Base-by-base conservation (phyloP, 1,284 basidiomycete genomes). In the Schizopora paradoxa region DNA sequence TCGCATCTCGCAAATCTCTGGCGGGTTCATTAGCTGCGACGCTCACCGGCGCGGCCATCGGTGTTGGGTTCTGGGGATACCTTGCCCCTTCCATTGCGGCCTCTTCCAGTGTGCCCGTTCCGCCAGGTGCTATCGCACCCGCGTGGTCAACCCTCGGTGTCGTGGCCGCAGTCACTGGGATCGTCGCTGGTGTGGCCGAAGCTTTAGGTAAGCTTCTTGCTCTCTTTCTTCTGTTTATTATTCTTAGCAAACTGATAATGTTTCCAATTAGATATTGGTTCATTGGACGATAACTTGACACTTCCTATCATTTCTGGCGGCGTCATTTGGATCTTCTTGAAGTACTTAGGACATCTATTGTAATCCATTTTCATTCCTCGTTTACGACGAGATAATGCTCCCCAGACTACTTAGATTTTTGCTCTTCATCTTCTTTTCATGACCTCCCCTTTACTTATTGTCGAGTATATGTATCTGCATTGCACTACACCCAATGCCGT, bases 241-340 rank as follows among this genome's bases (percentile, higher is more conserved):
- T 35, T 52, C 26, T 50, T 38, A 42, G 33, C 29, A 28, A 2
- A 48, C 43, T 28, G 42, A 58, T 28, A 47, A 52, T 14, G 27
- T 41, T 13, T 51, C 37, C 25, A 45, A 35, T 16, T 58, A 92
- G 93, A 97, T 64, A 70, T 98, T 8, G 91, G 89, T 22, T 80
- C 77, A 0, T 59, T 92, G 27, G 95, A 98, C 60, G 95, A 99
- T 63, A 98, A 99, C 64, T 66, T 98, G 31, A 94, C 91, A 4
- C 69, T 99, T 22, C 95, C 95, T 1, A 85, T 98, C 56, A 77
- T 97, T 36, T 86, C 89, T 14, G 93, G 92, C 1, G 82, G 81
- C 1, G 82, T 88, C 56, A 73, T 95, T 41, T 86, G 86, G 73
- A 79, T 73, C 5, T 74, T 86, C 53, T 72, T 86, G 63, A 81